Conservation (phyloP, 75 land plant genomes). For the Cupressus sempervirens region DNA sequence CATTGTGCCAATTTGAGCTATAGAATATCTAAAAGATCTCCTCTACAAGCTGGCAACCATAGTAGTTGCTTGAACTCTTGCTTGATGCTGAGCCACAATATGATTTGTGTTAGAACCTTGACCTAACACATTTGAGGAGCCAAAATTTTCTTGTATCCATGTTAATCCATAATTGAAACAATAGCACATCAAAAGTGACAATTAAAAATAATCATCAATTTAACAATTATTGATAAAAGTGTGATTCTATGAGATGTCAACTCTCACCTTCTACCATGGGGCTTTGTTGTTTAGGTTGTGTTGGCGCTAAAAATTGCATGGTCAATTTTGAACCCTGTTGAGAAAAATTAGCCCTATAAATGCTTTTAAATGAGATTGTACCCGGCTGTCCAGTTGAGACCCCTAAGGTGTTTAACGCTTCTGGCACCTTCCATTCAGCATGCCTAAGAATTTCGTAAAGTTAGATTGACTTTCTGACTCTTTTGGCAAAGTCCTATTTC, state of each 20-base stretch:
- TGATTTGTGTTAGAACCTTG: constrained; percentile 24
- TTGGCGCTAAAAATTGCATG: no score
- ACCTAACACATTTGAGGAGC: not conserved
- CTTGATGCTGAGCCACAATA: constrained; percentile 37
- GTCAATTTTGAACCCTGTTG: no score
- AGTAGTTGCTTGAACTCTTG: constrained; percentile 71
- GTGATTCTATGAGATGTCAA: not conserved
- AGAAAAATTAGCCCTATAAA: no score
- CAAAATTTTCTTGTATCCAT: not conserved
- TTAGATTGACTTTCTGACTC: no score
- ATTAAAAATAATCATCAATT: not conserved
- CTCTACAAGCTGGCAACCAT: constrained; percentile 63
- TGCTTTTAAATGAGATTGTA: no score
- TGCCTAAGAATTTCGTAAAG: no score
- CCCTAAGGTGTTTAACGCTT: no score
- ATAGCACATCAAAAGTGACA: not conserved
- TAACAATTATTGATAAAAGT: constrained; percentile 1
- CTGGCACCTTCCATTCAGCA: no score
- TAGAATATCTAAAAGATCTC: constrained; percentile 66
- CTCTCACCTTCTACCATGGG: constrained; percentile 11
- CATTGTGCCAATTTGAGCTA: constrained; percentile 16
- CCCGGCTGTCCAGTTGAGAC: no score
- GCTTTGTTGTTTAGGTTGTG: constrained; percentile 42
- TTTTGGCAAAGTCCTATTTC: no score
- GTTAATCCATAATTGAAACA: not conserved